A percentile compares a stretch with the other conserved stretches of the same genome.
Conservation (phyloP, 2,329 filamentous ascomycete genomes). For the Stagonosporopsis tanaceti region DNA sequence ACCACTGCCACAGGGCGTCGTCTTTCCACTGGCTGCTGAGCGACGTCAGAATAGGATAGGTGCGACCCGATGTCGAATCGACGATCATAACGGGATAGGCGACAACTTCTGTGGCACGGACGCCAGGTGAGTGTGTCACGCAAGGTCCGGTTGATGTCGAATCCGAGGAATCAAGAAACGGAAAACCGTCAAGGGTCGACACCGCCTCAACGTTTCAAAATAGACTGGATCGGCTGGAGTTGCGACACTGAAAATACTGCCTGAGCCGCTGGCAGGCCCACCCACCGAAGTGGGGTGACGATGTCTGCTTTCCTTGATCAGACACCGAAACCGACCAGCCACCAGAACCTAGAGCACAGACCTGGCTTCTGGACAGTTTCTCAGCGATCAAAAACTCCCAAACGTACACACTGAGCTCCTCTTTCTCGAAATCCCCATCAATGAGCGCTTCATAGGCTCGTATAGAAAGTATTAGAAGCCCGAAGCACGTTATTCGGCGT, state of each 20-base stretch:
- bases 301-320: constrained; percentile 10
- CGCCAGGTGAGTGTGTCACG: constrained; percentile 6
- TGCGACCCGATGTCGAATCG: not conserved
- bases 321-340: constrained; percentile 12
- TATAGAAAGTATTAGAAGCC: not conserved
- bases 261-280: constrained; percentile 4
- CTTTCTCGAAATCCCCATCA: not conserved
- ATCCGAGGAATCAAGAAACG: not conserved
- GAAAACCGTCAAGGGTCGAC: constrained; percentile 2
- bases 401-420: not conserved
- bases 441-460: not conserved
- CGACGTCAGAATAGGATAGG: not conserved
- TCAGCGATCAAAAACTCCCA: not conserved
- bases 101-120: not conserved
- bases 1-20: not conserved
- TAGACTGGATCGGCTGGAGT: constrained; percentile 2
- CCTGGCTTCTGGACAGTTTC: not conserved
- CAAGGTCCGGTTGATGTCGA: not conserved
- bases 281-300: constrained; percentile 16
- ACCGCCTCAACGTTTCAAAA: constrained; percentile 2
- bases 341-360: constrained; percentile 16
- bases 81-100: not conserved
- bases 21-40: not conserved
- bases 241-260: constrained; percentile 5
- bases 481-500: not conserved